These are phyloP conservation scores for Phoma sp. DNA, from an alignment of 2,329 filamentous ascomycete genomes.

Conservation along the genomic window DNA sequence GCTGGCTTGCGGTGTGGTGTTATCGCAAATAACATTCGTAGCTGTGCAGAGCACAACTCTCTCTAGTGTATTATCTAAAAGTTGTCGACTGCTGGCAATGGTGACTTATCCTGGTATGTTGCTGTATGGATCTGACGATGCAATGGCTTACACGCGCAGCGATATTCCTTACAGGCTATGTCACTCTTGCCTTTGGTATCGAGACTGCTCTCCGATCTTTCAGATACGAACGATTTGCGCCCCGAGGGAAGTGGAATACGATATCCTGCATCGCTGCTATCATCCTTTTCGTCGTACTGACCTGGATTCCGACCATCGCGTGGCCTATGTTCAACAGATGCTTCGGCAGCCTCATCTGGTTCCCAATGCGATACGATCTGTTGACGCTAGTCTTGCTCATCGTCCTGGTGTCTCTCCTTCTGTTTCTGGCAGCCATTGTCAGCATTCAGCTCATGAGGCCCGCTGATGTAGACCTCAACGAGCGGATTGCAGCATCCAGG, in stretches of 20 bases:
- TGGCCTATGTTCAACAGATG: constrained; percentile 64
- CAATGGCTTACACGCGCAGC: constrained; percentile 53
- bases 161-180: constrained; percentile 69
- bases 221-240: constrained; percentile 61
- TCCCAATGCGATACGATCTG: constrained; percentile 65
- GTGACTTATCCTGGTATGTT: constrained; percentile 49
- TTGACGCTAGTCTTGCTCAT: constrained; percentile 63
- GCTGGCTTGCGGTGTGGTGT: constrained; percentile 44
- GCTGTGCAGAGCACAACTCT: constrained; percentile 48
- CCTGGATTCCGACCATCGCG: constrained; percentile 65
- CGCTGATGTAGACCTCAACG: constrained; percentile 61
- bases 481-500: constrained; percentile 68
- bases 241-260: constrained; percentile 65
- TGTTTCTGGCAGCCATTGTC: constrained; percentile 60
- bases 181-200: constrained; percentile 69
- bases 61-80: constrained; percentile 44
- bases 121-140: neutral
- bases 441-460: constrained; percentile 64
- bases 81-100: constrained; percentile 45
- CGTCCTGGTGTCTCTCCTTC: constrained; percentile 57
- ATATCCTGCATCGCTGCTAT: constrained; percentile 62
- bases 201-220: constrained; percentile 66
- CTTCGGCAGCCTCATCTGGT: constrained; percentile 72
- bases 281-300: constrained; percentile 59
- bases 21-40: constrained; percentile 49